Percentiles rank a stretch among this genome's conserved stretches.
phyloP scores from a whole-genome alignment of 306 rosid species.

The Sindora glabra region DNA sequence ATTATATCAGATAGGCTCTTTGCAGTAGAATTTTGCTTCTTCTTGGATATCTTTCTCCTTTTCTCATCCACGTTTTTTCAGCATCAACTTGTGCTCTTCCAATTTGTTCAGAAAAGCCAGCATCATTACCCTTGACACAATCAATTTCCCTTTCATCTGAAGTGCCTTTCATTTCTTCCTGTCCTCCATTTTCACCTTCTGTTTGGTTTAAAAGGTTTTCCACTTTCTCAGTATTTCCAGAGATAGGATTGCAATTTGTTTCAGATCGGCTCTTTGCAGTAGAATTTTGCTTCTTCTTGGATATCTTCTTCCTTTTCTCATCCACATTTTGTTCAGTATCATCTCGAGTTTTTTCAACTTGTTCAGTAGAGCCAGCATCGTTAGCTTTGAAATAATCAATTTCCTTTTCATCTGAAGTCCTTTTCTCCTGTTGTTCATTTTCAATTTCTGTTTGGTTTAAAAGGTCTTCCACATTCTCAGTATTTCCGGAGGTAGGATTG shows the following conservation, averaged over 20 bases:
- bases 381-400: slow-evolving; percentile 1
- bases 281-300: no score
- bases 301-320: no score
- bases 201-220: slow-evolving; percentile 29
- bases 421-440: slow-evolving; percentile 5
- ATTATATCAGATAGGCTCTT: slow-evolving; percentile 19
- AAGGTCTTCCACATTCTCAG: slow-evolving; percentile 18
- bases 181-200: slow-evolving; percentile 16
- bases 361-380: slow-evolving; percentile 23
- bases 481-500: slow-evolving; percentile 25
- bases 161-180: slow-evolving; percentile 14
- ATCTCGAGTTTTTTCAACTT: slow-evolving; percentile 22
- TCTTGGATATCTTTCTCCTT: slow-evolving; percentile 37
- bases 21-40: slow-evolving; percentile 28
- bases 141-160: slow-evolving; percentile 9
- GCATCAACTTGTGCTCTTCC: slow-evolving; percentile 23
- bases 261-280: no score
- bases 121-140: slow-evolving; percentile 5
- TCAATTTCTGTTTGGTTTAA: slow-evolving; percentile 30
- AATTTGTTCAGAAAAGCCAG: slow-evolving; percentile 24
- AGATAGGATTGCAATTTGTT: slow-evolving; percentile 18
- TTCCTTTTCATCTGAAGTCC: slow-evolving; percentile 10
- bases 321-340: no score
- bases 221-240: slow-evolving; percentile 21
- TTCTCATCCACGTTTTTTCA: slow-evolving; percentile 23